Evolutionary conservation across 441 rosid species (phyloP).

Genomic region (Arabidopsis hybrid): DNA sequence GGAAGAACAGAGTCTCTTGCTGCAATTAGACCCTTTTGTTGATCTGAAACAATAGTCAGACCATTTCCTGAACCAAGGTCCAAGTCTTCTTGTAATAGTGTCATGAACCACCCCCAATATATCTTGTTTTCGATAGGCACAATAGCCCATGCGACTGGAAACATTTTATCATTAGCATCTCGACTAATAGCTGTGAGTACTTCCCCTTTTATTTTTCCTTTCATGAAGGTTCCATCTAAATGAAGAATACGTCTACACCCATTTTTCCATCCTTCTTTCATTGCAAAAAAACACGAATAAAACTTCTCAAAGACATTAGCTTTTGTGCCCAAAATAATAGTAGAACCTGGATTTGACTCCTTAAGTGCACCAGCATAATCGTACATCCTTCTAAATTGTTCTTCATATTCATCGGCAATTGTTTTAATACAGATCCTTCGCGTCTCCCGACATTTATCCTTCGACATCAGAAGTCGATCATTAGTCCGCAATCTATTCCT

Average conservation of each 20-base stretch:
- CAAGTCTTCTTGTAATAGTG: background rate
- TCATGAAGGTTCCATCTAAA: slow-evolving; percentile 6
- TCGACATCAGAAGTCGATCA: background rate
- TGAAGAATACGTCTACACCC: background rate
- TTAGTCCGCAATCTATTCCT: background rate
- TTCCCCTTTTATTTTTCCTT: slow-evolving; percentile 13
- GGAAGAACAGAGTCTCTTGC: slow-evolving; percentile 3
- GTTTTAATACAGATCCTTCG: background rate
- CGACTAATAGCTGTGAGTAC: background rate
- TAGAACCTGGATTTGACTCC: slow-evolving; percentile 4
- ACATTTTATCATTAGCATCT: slow-evolving; percentile 1
- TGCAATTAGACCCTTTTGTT: slow-evolving; percentile 7
- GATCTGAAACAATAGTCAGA: background rate
- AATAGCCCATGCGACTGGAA: background rate
- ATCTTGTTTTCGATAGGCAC: background rate
- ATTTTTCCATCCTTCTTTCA: background rate
- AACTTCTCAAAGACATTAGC: background rate
- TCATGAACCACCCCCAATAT: slow-evolving; percentile 19
- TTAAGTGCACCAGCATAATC: slow-evolving; percentile 8
- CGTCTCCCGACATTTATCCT: background rate
- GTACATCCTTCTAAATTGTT: slow-evolving; percentile 8
- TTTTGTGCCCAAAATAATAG: background rate
- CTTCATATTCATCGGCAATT: background rate
- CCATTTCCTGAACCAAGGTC: slow-evolving; percentile 12
- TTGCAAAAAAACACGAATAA: background rate